Evolutionary conservation across 768 basidiomycete species (phyloP).

Genomic region (Pleurotus djamor): DNA sequence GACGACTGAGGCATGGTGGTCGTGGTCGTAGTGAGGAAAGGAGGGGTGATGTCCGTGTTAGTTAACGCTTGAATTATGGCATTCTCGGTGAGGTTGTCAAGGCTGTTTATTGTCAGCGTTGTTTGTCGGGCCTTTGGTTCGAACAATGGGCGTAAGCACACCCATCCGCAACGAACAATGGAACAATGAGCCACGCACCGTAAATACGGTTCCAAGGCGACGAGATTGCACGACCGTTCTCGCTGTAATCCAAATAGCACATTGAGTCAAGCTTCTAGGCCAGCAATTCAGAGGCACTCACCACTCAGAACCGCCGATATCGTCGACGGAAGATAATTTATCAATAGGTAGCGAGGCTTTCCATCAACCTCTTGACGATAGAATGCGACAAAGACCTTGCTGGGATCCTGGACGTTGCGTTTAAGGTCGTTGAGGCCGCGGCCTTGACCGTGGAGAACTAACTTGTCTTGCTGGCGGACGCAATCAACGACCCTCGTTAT

Average conservation of each 20-base stretch:
- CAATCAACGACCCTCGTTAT: constrained; percentile 4
- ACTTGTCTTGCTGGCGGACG: constrained; percentile 29
- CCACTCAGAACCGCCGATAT: constrained; percentile 34
- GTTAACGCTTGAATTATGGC: constrained; percentile 34
- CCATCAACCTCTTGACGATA: constrained; percentile 37
- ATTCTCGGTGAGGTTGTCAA: constrained; percentile 37
- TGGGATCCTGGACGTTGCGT: constrained; percentile 33
- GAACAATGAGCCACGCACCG: constrained; percentile 30
- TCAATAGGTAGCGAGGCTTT: constrained; percentile 35
- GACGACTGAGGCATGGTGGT: constrained; percentile 3
- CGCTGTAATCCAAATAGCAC: constrained; percentile 24
- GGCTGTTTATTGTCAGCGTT: constrained; percentile 41
- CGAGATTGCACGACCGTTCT: constrained; percentile 46
- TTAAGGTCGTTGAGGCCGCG: constrained; percentile 42
- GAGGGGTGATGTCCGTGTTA: constrained; percentile 18
- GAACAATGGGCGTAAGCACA: constrained; percentile 16
- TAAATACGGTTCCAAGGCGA: constrained; percentile 42
- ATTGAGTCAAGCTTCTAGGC: constrained; percentile 4
- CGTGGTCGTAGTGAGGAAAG: constrained; percentile 5
- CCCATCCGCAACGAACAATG: constrained; percentile 11
- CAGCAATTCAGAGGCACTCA: constrained; percentile 17
- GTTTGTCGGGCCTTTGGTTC: constrained; percentile 28
- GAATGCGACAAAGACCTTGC: constrained; percentile 41
- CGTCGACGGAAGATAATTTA: constrained; percentile 43
- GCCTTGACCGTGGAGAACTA: constrained; percentile 38